Evolutionary conservation across 1,284 basidiomycete genomes (phyloP).

Genomic region (Coniophora puteana): DNA sequence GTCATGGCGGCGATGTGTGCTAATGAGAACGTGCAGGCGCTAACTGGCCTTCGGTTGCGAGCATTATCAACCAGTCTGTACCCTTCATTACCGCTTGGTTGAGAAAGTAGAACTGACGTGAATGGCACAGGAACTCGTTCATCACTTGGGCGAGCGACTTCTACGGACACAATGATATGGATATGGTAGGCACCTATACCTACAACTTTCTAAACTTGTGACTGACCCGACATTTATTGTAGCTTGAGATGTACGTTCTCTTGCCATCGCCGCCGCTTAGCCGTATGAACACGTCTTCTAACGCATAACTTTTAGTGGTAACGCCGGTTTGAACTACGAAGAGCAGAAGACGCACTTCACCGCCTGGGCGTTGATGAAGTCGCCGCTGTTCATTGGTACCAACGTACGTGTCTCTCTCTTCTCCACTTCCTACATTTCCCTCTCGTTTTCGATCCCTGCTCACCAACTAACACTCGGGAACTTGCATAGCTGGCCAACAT

Average conservation of each 20-base stretch:
- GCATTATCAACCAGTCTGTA: conserved; percentile 34
- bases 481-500: too few relatives aligned
- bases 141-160: conserved; percentile 39
- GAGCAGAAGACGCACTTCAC: conserved; percentile 45
- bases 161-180: conserved; percentile 45
- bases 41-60: conserved; percentile 31
- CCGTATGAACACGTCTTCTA: neutral
- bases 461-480: conserved; percentile 40
- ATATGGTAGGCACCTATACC: conserved; percentile 32
- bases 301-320: conserved; percentile 29
- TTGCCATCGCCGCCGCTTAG: neutral
- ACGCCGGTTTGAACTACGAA: conserved; percentile 37
- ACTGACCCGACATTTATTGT: conserved; percentile 6
- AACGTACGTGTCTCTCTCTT: conserved; percentile 29
- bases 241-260: conserved; percentile 36
- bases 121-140: conserved; percentile 37
- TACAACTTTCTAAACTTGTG: neutral
- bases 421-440: neutral
- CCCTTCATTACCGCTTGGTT: neutral
- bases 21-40: conserved; percentile 15
- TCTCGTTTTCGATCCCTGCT: neutral
- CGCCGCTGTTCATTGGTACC: conserved; percentile 43
- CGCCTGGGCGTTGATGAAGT: conserved; percentile 47
- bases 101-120: conserved; percentile 3
- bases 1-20: conserved; percentile 4